phyloP scores from a whole-genome alignment of 2,329 filamentous ascomycete species.

The Dactylellina leptospora region DNA sequence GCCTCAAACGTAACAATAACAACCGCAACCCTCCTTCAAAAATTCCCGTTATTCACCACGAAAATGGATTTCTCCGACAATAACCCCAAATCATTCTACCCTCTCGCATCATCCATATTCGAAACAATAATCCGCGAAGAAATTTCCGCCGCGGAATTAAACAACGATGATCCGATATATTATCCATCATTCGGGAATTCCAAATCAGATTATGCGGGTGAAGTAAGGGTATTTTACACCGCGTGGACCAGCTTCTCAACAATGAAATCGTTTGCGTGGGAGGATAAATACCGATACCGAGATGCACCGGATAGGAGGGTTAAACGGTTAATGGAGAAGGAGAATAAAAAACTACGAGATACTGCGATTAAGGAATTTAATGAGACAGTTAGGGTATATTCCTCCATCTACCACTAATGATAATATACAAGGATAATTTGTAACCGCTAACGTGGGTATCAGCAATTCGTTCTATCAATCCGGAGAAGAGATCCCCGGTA shows the following conservation, averaged over 20 bases:
- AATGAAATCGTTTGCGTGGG: slow-evolving; percentile 86
- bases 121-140: slow-evolving; percentile 83
- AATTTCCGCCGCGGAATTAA: slow-evolving; percentile 75
- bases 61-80: slow-evolving; percentile 54
- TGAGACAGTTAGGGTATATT: slow-evolving; percentile 71
- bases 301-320: slow-evolving; percentile 87
- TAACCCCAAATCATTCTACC: slow-evolving; percentile 82
- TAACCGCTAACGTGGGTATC: too few relatives aligned
- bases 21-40: slow-evolving; percentile 76
- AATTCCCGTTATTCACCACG: slow-evolving; percentile 55
- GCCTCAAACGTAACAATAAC: slow-evolving; percentile 76
- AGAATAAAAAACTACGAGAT: slow-evolving; percentile 85
- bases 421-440: background rate
- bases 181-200: slow-evolving; percentile 86
- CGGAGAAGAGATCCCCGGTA: slow-evolving; percentile 91
- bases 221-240: slow-evolving; percentile 82
- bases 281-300: slow-evolving; percentile 80
- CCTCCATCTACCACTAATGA: background rate
- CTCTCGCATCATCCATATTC: slow-evolving; percentile 78
- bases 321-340: slow-evolving; percentile 89
- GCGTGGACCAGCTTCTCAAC: slow-evolving; percentile 84
- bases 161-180: slow-evolving; percentile 68
- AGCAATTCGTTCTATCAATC: slow-evolving; percentile 85
- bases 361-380: slow-evolving; percentile 89
- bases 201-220: slow-evolving; percentile 76